phyloP scores from a whole-genome alignment of 2,329 filamentous ascomycete species.

The Apiospora marii region DNA sequence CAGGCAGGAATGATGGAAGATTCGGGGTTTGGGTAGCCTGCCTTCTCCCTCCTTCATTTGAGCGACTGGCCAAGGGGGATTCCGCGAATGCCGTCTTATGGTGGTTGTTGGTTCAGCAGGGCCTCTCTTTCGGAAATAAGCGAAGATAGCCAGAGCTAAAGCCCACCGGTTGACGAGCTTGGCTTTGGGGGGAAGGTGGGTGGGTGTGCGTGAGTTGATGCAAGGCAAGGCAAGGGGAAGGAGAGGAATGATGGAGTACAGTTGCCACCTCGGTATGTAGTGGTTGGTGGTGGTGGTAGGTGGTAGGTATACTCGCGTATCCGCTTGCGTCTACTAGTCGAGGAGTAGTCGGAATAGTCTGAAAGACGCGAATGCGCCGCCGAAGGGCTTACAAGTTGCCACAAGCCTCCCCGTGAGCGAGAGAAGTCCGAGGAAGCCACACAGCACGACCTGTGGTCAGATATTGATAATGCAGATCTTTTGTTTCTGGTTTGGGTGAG shows the following conservation, averaged over 20 bases:
- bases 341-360: neutral
- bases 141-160: neutral
- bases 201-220: neutral
- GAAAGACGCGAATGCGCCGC: neutral
- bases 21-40: neutral
- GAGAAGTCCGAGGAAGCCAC: constrained; percentile 1
- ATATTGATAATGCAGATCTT: constrained; percentile 5
- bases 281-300: too few species aligned
- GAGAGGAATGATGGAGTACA: neutral
- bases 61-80: neutral
- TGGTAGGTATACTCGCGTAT: neutral
- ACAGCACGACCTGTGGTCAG: neutral
- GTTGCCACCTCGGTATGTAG: neutral
- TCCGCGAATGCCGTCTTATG: constrained; percentile 9
- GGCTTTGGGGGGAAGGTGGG: neutral
- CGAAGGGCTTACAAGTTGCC: neutral
- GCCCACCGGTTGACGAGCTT: neutral
- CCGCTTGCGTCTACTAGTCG: constrained; percentile 7
- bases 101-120: neutral
- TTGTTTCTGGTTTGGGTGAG: constrained; percentile 4
- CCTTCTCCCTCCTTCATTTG: constrained; percentile 13
- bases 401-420: neutral
- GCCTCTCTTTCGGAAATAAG: neutral
- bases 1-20: neutral
- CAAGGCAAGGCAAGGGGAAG: neutral